Conservation (phyloP, 768 basidiomycete genomes). For the Leccinum aurantiacum region DNA sequence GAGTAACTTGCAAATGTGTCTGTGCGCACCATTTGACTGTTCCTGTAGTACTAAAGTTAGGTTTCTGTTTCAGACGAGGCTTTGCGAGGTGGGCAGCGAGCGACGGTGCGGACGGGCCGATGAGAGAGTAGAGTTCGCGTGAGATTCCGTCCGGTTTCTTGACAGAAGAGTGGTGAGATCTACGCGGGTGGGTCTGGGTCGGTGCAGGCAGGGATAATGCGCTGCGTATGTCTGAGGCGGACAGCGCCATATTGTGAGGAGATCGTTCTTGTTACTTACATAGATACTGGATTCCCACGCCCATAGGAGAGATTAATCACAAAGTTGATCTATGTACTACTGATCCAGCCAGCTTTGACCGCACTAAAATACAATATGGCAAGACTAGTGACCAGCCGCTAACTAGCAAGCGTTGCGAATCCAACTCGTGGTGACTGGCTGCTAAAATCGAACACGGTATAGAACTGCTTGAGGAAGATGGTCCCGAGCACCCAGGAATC, state of each 20-base stretch:
- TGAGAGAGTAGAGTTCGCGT: slow-evolving; percentile 89
- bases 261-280: too few species aligned
- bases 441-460: too few species aligned
- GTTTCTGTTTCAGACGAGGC: slow-evolving; percentile 85
- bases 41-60: slow-evolving; percentile 61
- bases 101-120: slow-evolving; percentile 90
- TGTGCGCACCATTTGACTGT: slow-evolving; percentile 67
- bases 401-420: too few species aligned
- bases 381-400: too few species aligned
- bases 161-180: slow-evolving; percentile 35
- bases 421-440: too few species aligned
- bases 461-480: too few species aligned
- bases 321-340: too few species aligned
- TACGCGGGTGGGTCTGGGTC: slow-evolving; percentile 45
- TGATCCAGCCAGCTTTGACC: too few species aligned
- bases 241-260: slow-evolving; percentile 51
- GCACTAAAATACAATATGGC: too few species aligned
- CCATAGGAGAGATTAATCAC: too few species aligned
- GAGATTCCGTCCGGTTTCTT: slow-evolving; percentile 90
- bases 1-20: not conserved
- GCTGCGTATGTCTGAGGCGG: slow-evolving; percentile 81
- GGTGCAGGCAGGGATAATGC: slow-evolving; percentile 61
- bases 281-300: too few species aligned
- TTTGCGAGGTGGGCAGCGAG: slow-evolving; percentile 78
- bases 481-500: too few species aligned